Evolutionary conservation across 2,329 filamentous ascomycete genomes (phyloP).

Genomic region (Setomelanomma holmii): DNA sequence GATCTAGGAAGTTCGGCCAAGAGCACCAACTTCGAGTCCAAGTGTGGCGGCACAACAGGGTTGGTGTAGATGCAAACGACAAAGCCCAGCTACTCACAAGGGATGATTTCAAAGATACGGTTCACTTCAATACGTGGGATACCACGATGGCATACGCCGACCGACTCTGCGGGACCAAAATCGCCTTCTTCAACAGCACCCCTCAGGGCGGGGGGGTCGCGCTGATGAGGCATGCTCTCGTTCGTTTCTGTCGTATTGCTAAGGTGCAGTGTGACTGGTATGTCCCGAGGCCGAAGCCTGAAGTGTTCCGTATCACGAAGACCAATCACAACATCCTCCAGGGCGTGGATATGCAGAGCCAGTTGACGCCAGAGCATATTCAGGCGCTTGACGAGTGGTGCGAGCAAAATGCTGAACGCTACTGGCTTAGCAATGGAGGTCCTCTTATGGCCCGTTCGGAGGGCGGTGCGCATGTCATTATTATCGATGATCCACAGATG

Average conservation of each 20-base stretch:
- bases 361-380: slow-evolving; percentile 69
- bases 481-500: slow-evolving; percentile 88
- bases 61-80: slow-evolving; percentile 73
- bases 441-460: slow-evolving; percentile 69
- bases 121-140: slow-evolving; percentile 68
- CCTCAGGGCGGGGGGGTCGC: slow-evolving; percentile 85
- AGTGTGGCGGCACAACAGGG: slow-evolving; percentile 71
- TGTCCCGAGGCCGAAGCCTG: slow-evolving; percentile 79
- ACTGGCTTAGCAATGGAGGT: slow-evolving; percentile 74
- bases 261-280: slow-evolving; percentile 77
- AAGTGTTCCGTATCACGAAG: slow-evolving; percentile 84
- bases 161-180: slow-evolving; percentile 69
- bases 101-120: slow-evolving; percentile 67
- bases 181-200: slow-evolving; percentile 82
- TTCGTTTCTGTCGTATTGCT: slow-evolving; percentile 72
- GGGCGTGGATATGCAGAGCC: slow-evolving; percentile 69
- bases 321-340: slow-evolving; percentile 90
- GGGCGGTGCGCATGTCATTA: slow-evolving; percentile 77
- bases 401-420: slow-evolving; percentile 73
- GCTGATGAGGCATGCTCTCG: slow-evolving; percentile 79
- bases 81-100: slow-evolving; percentile 66
- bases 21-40: slow-evolving; percentile 71
- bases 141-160: slow-evolving; percentile 69
- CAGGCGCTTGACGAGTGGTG: slow-evolving; percentile 74
- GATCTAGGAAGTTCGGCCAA: slow-evolving; percentile 67